Percentiles rank a stretch among this genome's conserved stretches.
Evolutionary conservation across 2,329 filamentous ascomycete genomes (phyloP).

Genomic region (Ploettnerulaceae sp.): DNA sequence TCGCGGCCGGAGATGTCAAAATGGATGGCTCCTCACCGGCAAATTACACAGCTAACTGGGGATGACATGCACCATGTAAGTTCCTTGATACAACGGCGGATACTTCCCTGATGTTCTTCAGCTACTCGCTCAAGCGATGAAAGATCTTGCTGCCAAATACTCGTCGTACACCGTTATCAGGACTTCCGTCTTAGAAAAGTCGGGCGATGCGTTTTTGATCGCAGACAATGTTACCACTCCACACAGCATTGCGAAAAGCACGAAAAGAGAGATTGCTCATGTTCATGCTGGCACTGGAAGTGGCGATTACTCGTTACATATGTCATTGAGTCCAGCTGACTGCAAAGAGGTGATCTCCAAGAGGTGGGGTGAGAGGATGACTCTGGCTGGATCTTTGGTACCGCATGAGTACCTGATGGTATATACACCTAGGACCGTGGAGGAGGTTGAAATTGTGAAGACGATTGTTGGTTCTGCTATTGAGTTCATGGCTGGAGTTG

Average conservation of each 20-base stretch:
- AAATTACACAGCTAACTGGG: constrained; percentile 18
- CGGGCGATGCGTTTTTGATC: constrained; percentile 23
- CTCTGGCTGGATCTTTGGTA: constrained; percentile 22
- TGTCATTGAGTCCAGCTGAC: constrained; percentile 23
- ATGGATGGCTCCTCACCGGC: constrained; percentile 26
- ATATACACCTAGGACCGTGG: constrained; percentile 25
- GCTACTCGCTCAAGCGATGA: constrained; percentile 17
- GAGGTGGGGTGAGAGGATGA: constrained; percentile 28
- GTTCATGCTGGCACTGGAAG: constrained; percentile 21
- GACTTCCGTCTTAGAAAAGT: constrained; percentile 24
- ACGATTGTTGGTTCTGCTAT: constrained; percentile 24
- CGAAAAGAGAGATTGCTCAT: constrained; percentile 24
- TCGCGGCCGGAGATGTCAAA: constrained; percentile 19
- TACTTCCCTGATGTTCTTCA: constrained; percentile 1
- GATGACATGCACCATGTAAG: constrained; percentile 23
- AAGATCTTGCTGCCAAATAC: constrained; percentile 16
- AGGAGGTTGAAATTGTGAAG: constrained; percentile 22
- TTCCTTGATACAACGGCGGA: not conserved
- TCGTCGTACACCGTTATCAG: constrained; percentile 14
- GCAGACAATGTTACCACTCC: constrained; percentile 17
- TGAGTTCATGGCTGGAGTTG: constrained; percentile 25
- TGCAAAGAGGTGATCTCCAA: constrained; percentile 27
- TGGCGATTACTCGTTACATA: constrained; percentile 25
- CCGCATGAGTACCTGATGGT: constrained; percentile 26
- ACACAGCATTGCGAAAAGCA: constrained; percentile 19